Conservation (phyloP, 306 rosid species). For the Vicia sativa region DNA sequence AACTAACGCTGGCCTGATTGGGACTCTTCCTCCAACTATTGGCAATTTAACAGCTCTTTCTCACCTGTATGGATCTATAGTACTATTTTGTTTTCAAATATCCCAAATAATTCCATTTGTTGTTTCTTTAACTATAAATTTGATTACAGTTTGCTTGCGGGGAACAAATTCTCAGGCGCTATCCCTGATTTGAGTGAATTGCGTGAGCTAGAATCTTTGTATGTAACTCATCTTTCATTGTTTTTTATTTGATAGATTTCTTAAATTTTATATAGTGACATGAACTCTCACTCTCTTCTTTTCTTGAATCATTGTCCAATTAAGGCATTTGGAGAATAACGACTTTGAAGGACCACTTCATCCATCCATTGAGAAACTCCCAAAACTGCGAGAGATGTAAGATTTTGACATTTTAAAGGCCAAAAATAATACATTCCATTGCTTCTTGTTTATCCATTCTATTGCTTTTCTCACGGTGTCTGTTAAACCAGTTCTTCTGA, state of each 20-base stretch:
- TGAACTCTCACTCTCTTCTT: conserved; percentile 11
- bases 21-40: conserved; percentile 61
- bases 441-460: background rate
- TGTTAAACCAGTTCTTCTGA: conserved; percentile 32
- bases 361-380: conserved; percentile 51
- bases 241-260: conserved; percentile 13
- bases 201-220: conserved; percentile 67
- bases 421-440: background rate
- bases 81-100: conserved; percentile 6
- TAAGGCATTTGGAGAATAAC: conserved; percentile 85
- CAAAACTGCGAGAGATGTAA: conserved; percentile 67
- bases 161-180: conserved; percentile 67
- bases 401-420: conserved; percentile 35
- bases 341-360: conserved; percentile 71
- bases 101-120: background rate
- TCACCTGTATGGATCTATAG: conserved; percentile 65
- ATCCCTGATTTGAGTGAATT: conserved; percentile 68
- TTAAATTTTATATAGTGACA: conserved; percentile 18
- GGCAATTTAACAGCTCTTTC: conserved; percentile 55
- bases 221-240: conserved; percentile 38
- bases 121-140: conserved; percentile 10
- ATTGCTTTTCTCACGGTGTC: background rate
- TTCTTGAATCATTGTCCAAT: conserved; percentile 22
- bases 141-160: conserved; percentile 70
- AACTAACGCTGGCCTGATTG: conserved; percentile 57